Evolutionary conservation across 108 stramenopile genomes (phyloP).

Genomic region (Pseudonitzschia multiseries): DNA sequence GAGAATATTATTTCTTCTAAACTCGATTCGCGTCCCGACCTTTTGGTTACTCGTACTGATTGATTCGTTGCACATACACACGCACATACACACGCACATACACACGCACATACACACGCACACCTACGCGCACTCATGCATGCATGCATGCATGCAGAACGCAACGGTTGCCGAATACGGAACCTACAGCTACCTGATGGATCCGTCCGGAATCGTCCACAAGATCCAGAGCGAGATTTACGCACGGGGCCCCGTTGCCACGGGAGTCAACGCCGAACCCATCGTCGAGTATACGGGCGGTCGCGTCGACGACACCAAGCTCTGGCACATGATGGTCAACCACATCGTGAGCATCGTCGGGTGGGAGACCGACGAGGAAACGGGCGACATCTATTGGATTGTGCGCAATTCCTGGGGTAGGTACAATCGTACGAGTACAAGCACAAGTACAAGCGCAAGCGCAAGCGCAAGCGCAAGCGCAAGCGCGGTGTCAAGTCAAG

Average conservation of each 20-base stretch:
- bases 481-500: too few relatives aligned
- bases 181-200: conserved; percentile 56
- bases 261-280: conserved; percentile 72
- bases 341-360: conserved; percentile 88
- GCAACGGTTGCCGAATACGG: conserved; percentile 92
- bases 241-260: conserved; percentile 71
- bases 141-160: conserved; percentile 40
- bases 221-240: conserved; percentile 91
- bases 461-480: too few relatives aligned
- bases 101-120: too few relatives aligned
- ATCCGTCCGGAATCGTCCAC: conserved; percentile 45
- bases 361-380: conserved; percentile 62
- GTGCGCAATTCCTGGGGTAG: conserved; percentile 78
- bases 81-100: too few relatives aligned
- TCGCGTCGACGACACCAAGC: conserved; percentile 46
- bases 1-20: too few relatives aligned
- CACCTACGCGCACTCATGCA: too few relatives aligned
- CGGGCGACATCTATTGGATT: conserved; percentile 81
- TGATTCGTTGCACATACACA: too few relatives aligned
- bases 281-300: conserved; percentile 77
- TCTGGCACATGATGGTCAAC: conserved; percentile 41
- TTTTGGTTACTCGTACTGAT: too few relatives aligned
- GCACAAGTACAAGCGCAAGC: too few relatives aligned
- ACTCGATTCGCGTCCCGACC: too few relatives aligned
- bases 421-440: neutral